Conservation (phyloP, 2,329 filamentous ascomycete genomes). For the Pseudodiploospora longispora region DNA sequence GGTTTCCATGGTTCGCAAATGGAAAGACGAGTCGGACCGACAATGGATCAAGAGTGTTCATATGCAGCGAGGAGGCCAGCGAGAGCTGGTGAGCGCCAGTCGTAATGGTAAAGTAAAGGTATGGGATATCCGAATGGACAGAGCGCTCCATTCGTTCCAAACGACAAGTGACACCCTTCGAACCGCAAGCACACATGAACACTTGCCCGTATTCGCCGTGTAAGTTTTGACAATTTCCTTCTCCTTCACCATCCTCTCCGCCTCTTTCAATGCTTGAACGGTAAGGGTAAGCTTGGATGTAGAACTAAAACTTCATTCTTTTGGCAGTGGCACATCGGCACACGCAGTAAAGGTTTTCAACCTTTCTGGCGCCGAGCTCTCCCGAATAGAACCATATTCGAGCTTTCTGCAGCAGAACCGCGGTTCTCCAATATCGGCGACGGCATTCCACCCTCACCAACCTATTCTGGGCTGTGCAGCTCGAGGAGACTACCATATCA, state of each 20-base stretch:
- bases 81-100: slow-evolving; percentile 84
- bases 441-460: slow-evolving; percentile 90
- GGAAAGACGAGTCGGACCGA: slow-evolving; percentile 78
- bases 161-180: slow-evolving; percentile 71
- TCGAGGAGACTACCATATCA: slow-evolving; percentile 81
- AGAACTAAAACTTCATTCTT: background rate
- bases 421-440: slow-evolving; percentile 74
- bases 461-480: slow-evolving; percentile 86
- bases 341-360: slow-evolving; percentile 92
- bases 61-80: slow-evolving; percentile 89
- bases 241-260: background rate
- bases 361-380: slow-evolving; percentile 70
- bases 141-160: slow-evolving; percentile 63
- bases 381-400: slow-evolving; percentile 80
- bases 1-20: slow-evolving; percentile 90
- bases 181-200: slow-evolving; percentile 88
- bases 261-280: background rate
- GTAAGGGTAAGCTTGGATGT: background rate
- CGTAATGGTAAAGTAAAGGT: slow-evolving; percentile 88
- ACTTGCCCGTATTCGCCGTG: slow-evolving; percentile 91
- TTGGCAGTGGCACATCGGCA: slow-evolving; percentile 68
- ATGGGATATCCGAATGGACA: slow-evolving; percentile 91
- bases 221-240: slow-evolving; percentile 40
- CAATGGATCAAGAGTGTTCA: slow-evolving; percentile 96
- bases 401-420: slow-evolving; percentile 78